Conservation (phyloP, 345 rosid species). For the Gossypium mustelinum region DNA sequence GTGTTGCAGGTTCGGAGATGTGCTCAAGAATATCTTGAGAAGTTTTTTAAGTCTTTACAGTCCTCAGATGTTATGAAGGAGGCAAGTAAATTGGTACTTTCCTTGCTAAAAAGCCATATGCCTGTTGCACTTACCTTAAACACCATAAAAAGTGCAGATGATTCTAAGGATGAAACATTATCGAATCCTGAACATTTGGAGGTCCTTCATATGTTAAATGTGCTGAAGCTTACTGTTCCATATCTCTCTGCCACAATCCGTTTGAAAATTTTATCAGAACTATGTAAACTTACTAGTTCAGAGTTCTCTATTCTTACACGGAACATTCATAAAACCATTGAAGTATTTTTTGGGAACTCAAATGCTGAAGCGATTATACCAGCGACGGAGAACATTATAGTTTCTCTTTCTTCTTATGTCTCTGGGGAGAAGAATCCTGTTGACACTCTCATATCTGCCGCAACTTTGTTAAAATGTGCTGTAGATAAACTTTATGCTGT, state of each 20-base stretch:
- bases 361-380: conserved; percentile 36
- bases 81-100: conserved; percentile 56
- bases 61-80: conserved; percentile 46
- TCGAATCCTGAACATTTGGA: conserved; percentile 49
- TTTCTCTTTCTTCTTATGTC: conserved; percentile 53
- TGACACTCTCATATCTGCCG: conserved; percentile 57
- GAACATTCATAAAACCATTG: conserved; percentile 53
- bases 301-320: conserved; percentile 54
- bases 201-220: conserved; percentile 69
- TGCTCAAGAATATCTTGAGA: conserved; percentile 74
- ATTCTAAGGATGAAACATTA: conserved; percentile 35
- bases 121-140: conserved; percentile 31
- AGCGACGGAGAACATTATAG: conserved; percentile 42
- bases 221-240: conserved; percentile 53
- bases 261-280: conserved; percentile 41
- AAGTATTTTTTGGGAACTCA: conserved; percentile 46
- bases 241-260: conserved; percentile 47
- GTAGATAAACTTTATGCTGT: conserved; percentile 42
- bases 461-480: conserved; percentile 45
- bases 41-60: conserved; percentile 44
- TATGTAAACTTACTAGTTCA: conserved; percentile 47
- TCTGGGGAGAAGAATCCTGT: conserved; percentile 51
- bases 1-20: conserved; percentile 64
- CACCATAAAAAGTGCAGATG: conserved; percentile 33
- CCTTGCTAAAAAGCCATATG: conserved; percentile 39